Evolutionary conservation across 495 filamentous ascomycete species (phyloP).

Genomic region (Penicillium paxilli): DNA sequence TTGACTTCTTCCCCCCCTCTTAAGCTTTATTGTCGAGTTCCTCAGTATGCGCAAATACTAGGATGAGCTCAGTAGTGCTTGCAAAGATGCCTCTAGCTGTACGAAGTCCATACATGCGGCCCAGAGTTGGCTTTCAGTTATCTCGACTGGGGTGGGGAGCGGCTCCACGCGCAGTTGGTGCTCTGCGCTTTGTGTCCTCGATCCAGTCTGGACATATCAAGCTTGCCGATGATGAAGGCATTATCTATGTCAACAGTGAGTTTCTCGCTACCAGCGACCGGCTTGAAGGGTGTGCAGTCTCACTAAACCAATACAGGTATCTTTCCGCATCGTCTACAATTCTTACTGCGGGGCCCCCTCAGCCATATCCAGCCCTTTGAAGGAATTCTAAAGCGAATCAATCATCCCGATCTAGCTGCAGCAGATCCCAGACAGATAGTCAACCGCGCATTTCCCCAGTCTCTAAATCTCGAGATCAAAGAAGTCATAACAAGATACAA

Average conservation of each 20-base stretch:
- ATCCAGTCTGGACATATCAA: slow-evolving; percentile 70
- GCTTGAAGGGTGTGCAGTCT: background rate
- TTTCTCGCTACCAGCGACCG: background rate
- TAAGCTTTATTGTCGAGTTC: background rate
- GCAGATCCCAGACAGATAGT: slow-evolving; percentile 65
- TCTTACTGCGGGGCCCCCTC: slow-evolving; percentile 61
- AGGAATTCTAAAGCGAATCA: slow-evolving; percentile 62
- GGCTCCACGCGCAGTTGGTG: slow-evolving; percentile 11
- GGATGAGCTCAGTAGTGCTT: slow-evolving; percentile 11
- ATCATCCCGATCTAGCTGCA: slow-evolving; percentile 56
- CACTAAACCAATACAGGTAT: slow-evolving; percentile 58
- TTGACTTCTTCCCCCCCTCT: background rate
- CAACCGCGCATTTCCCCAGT: slow-evolving; percentile 58
- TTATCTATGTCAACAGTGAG: slow-evolving; percentile 89
- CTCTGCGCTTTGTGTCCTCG: slow-evolving; percentile 18
- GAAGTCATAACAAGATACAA: slow-evolving; percentile 80
- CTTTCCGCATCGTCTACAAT: slow-evolving; percentile 76
- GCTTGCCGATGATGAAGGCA: slow-evolving; percentile 66
- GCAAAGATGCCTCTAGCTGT: slow-evolving; percentile 5
- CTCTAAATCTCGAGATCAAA: slow-evolving; percentile 65
- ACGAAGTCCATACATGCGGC: slow-evolving; percentile 1
- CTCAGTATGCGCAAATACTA: slow-evolving; percentile 7
- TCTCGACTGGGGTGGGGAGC: slow-evolving; percentile 16
- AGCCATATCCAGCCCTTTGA: slow-evolving; percentile 56
- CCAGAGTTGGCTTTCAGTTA: slow-evolving; percentile 4